phyloP scores from a whole-genome alignment of 192 early-diverging fungal species.

The Linnemannia zychae region DNA sequence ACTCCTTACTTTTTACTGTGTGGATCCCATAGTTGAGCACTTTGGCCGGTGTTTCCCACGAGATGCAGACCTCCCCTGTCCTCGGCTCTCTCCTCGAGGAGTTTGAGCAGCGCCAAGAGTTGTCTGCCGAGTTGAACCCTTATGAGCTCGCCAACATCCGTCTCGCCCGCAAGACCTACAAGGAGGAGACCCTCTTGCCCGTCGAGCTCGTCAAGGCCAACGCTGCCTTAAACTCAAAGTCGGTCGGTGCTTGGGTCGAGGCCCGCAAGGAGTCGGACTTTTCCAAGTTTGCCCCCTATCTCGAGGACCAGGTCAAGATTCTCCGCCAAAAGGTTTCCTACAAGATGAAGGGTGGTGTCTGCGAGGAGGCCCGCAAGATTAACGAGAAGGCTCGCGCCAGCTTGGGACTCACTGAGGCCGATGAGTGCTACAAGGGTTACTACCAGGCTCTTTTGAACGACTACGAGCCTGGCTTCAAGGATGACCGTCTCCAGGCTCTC shows the following conservation, averaged over 20 bases:
- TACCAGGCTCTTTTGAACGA: conserved; percentile 53
- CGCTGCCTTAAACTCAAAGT: conserved; percentile 37
- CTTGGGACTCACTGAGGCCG: conserved; percentile 30
- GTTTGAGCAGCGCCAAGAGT: conserved; percentile 36
- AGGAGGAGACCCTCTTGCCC: conserved; percentile 36
- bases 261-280: conserved; percentile 55
- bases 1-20: not conserved
- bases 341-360: conserved; percentile 41
- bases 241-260: conserved; percentile 44
- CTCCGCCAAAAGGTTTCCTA: conserved; percentile 44
- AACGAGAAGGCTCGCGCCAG: conserved; percentile 56
- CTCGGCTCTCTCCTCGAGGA: conserved; percentile 51
- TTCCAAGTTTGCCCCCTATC: conserved; percentile 50
- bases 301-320: conserved; percentile 45
- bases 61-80: conserved; percentile 26
- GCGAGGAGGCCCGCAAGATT: conserved; percentile 51
- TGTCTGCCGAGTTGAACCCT: conserved; percentile 35
- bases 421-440: conserved; percentile 55
- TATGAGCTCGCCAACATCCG: conserved; percentile 55
- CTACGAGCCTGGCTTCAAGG: conserved; percentile 58
- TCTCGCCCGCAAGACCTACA: conserved; percentile 24
- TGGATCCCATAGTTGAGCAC: conserved; percentile 28
- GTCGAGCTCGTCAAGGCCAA: conserved; percentile 33
- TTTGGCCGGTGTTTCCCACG: conserved; percentile 50
- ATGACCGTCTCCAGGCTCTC: conserved; percentile 40